These are phyloP conservation scores for Tetracentron sinense DNA, from an alignment of 164 flowering plant species.

Conservation along the genomic window DNA sequence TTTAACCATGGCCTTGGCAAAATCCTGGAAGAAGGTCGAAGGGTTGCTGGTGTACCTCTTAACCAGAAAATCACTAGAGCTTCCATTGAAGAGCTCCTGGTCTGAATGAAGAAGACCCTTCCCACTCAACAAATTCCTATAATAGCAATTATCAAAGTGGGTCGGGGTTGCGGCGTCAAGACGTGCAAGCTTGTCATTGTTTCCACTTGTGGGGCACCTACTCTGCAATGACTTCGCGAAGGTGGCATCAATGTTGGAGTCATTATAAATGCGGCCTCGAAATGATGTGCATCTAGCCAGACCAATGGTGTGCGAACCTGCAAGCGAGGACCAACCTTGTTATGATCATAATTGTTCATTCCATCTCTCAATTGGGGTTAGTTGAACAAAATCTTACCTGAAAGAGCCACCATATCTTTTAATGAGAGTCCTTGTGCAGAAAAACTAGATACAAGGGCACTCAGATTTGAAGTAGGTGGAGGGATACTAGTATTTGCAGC, in stretches of 20 bases:
- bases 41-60: conserved; percentile 17
- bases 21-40: conserved; percentile 26
- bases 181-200: conserved; percentile 29
- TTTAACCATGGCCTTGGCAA: conserved; percentile 43
- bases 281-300: conserved; percentile 38
- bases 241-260: conserved; percentile 30
- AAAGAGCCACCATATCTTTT: conserved; percentile 28
- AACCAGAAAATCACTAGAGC: conserved; percentile 36
- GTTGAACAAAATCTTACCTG: no score
- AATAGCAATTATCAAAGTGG: conserved; percentile 35
- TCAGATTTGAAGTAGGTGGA: conserved; percentile 18
- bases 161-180: conserved; percentile 28
- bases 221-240: conserved; percentile 17
- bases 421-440: conserved; percentile 18
- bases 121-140: conserved; percentile 19
- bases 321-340: no score
- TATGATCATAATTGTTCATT: no score
- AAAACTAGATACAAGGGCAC: conserved; percentile 22
- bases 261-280: conserved; percentile 32
- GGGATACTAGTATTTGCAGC: conserved; percentile 30
- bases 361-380: no score
- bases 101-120: conserved; percentile 51
- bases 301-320: conserved; percentile 50
- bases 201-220: conserved; percentile 33
- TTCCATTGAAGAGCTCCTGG: conserved; percentile 37